Evolutionary conservation across 805 yeast species (phyloP).

Genomic region (Diddensiella santjacobensis): DNA sequence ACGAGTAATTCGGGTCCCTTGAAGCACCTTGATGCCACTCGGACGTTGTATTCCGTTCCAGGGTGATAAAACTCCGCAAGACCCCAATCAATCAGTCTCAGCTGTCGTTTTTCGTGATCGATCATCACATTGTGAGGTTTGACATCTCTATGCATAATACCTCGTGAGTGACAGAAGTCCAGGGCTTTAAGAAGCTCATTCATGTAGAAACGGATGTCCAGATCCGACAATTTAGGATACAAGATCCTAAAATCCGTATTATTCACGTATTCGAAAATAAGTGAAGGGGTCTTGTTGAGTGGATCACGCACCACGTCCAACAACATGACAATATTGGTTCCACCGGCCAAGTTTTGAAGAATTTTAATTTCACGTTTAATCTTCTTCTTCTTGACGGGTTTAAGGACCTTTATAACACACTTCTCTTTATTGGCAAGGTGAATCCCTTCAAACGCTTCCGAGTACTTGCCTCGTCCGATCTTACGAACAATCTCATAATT

Average conservation of each 20-base stretch:
- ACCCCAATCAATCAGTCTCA: conserved; percentile 93
- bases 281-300: conserved; percentile 74
- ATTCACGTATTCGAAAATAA: conserved; percentile 78
- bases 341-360: conserved; percentile 77
- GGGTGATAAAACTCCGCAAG: conserved; percentile 91
- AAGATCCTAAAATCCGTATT: conserved; percentile 79
- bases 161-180: conserved; percentile 90
- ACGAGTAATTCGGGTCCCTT: conserved; percentile 91
- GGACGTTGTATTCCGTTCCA: conserved; percentile 82
- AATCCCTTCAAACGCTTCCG: conserved; percentile 89
- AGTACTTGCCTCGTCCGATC: conserved; percentile 90
- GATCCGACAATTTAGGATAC: conserved; percentile 71
- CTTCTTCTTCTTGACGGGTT: conserved; percentile 90
- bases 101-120: conserved; percentile 63
- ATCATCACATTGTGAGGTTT: conserved; percentile 96
- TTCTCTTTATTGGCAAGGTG: conserved; percentile 58
- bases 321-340: conserved; percentile 74
- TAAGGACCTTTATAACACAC: conserved; percentile 83
- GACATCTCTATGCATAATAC: conserved; percentile 93
- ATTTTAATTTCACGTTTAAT: conserved; percentile 87
- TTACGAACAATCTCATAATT: conserved; percentile 75
- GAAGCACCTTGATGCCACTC: conserved; percentile 90
- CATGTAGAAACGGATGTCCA: conserved; percentile 80
- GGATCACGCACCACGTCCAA: conserved; percentile 81
- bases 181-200: conserved; percentile 74